Evolutionary conservation across 225 moss, liverwort and hornwort species (phyloP).

Genomic region (Lunularia cruciata): DNA sequence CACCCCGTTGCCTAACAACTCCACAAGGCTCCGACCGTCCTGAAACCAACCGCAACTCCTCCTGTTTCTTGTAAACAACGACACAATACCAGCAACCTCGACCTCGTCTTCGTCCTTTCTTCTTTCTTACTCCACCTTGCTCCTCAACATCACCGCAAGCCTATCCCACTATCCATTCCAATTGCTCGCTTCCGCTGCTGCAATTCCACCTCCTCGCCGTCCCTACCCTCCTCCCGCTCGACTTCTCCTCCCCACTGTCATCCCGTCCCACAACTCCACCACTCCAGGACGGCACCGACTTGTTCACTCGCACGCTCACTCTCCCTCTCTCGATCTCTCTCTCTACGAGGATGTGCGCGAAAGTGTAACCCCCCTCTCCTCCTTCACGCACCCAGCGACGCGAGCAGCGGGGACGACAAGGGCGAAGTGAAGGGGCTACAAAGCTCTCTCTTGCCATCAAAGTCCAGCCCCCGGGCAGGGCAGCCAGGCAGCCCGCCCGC

Average conservation of each 20-base stretch:
- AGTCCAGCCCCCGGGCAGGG: slow-evolving; percentile 4
- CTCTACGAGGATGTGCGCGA: background rate
- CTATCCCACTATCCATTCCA: background rate
- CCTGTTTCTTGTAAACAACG: background rate
- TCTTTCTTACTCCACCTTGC: background rate
- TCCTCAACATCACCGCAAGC: too few relatives aligned
- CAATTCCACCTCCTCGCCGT: slow-evolving; percentile 6
- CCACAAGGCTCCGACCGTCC: background rate
- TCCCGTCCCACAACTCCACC: background rate
- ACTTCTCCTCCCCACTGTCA: slow-evolving; percentile 9
- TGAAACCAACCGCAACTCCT: slow-evolving; percentile 16
- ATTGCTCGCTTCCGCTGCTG: background rate
- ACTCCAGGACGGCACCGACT: background rate
- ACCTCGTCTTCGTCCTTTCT: background rate
- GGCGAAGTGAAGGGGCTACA: background rate
- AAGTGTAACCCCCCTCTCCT: background rate
- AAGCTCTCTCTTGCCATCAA: background rate
- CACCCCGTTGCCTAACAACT: slow-evolving; percentile 5
- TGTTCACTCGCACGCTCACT: background rate
- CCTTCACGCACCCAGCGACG: slow-evolving; percentile 9
- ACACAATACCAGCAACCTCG: background rate
- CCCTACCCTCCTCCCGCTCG: slow-evolving; percentile 2
- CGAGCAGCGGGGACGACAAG: slow-evolving; percentile 13
- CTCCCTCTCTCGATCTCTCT: background rate
- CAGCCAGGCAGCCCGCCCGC: too few relatives aligned